Evolutionary conservation across 352 stramenopile genomes (phyloP).

Genomic region (Globisporangium mamillatum): DNA sequence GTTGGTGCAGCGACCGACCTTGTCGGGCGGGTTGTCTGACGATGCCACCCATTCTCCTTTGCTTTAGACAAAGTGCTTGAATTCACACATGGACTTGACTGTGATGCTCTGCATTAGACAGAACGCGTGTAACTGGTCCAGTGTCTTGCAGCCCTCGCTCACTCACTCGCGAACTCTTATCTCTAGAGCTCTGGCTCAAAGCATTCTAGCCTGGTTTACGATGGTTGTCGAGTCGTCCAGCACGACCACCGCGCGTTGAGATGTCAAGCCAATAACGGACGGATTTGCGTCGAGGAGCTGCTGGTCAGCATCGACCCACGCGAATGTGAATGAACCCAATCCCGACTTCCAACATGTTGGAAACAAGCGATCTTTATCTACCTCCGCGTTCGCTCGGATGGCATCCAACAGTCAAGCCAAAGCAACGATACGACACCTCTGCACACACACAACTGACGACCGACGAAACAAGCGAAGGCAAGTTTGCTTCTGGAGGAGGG

Average conservation of each 20-base stretch:
- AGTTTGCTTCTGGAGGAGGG: neutral
- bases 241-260: neutral
- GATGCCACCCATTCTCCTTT: neutral
- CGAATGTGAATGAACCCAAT: neutral
- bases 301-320: neutral
- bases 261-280: neutral
- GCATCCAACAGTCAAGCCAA: neutral
- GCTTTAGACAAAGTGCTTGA: neutral
- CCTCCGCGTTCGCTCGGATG: neutral
- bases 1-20: neutral
- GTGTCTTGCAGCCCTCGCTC: neutral
- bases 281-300: neutral
- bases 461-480: too few species aligned
- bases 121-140: neutral
- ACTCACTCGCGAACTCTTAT: too few species aligned
- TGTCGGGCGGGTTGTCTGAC: neutral
- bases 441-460: neutral
- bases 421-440: neutral
- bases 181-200: too few species aligned
- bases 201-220: too few species aligned
- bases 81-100: neutral
- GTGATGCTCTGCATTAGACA: neutral
- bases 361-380: too few species aligned
- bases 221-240: neutral
- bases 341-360: neutral